Evolutionary conservation across 495 filamentous ascomycete genomes (phyloP).

Genomic region (Penicillium simplicissimum): DNA sequence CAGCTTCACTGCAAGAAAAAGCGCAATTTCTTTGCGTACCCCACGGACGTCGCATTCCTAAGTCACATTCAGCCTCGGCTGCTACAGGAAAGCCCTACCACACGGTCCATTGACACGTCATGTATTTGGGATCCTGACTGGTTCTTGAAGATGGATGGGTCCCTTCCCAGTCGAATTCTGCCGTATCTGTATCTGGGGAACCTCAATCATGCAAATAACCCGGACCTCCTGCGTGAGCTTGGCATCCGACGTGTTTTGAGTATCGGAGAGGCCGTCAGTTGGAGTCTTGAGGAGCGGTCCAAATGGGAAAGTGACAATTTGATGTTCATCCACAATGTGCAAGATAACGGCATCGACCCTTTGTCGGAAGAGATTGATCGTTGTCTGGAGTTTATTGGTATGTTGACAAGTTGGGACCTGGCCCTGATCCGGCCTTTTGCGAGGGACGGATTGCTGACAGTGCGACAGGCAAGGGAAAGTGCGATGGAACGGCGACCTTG

Average conservation of each 20-base stretch:
- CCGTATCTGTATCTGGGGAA: slow-evolving; percentile 98
- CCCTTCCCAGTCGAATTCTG: slow-evolving; percentile 81
- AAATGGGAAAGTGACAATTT: slow-evolving; percentile 73
- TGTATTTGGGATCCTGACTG: slow-evolving; percentile 65
- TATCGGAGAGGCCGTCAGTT: slow-evolving; percentile 87
- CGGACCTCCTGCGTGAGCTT: slow-evolving; percentile 71
- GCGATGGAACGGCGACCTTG: slow-evolving; percentile 77
- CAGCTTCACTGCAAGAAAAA: slow-evolving; percentile 74
- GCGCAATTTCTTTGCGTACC: slow-evolving; percentile 95
- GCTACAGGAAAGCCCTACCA: slow-evolving; percentile 52
- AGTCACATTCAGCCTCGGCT: slow-evolving; percentile 73
- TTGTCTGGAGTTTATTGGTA: slow-evolving; percentile 91
- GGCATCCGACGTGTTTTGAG: slow-evolving; percentile 88
- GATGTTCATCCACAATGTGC: slow-evolving; percentile 77
- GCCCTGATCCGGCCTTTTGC: not conserved
- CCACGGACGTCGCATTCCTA: slow-evolving; percentile 80
- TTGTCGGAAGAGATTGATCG: slow-evolving; percentile 83
- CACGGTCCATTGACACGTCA: slow-evolving; percentile 27
- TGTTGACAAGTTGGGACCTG: slow-evolving; percentile 28
- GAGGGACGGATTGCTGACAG: slow-evolving; percentile 7
- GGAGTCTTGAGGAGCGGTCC: slow-evolving; percentile 66
- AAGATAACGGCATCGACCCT: slow-evolving; percentile 95
- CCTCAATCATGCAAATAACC: slow-evolving; percentile 89
- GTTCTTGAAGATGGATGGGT: slow-evolving; percentile 84
- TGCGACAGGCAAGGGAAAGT: slow-evolving; percentile 67